These are phyloP conservation scores for Mortierella claussenii DNA, from an alignment of 192 early-diverging fungal genomes.

Conservation along the genomic window DNA sequence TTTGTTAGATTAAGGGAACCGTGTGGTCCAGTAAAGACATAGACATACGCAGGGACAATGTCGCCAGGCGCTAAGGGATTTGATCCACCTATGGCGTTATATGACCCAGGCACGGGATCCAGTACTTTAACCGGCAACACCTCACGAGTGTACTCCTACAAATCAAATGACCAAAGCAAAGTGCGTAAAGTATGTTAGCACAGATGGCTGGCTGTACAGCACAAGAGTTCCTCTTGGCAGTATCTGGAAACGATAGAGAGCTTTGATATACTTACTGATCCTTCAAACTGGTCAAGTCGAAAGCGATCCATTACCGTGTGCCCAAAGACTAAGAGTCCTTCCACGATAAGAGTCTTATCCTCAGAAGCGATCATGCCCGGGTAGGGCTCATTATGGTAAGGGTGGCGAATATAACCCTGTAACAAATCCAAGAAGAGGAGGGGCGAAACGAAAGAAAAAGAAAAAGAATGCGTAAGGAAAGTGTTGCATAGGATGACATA, in stretches of 20 bases:
- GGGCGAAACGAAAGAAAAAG: not conserved
- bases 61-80: constrained; percentile 18
- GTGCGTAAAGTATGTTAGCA: no score
- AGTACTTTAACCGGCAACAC: constrained; percentile 22
- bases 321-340: constrained; percentile 44
- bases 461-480: not conserved
- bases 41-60: constrained; percentile 28
- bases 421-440: not conserved
- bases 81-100: constrained; percentile 3
- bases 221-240: no score
- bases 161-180: not conserved
- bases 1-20: constrained; percentile 14
- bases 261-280: constrained; percentile 17
- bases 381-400: constrained; percentile 46
- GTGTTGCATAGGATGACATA: not conserved
- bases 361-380: constrained; percentile 44
- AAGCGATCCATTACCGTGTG: constrained; percentile 35
- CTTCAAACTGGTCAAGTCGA: constrained; percentile 45
- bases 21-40: constrained; percentile 35
- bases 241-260: no score
- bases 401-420: constrained; percentile 39
- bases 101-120: constrained; percentile 19
- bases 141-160: constrained; percentile 37
- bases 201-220: no score
- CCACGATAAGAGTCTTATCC: constrained; percentile 17